Evolutionary conservation across 1,284 basidiomycete genomes (phyloP).

Genomic region (Hemileia vastatrix): DNA sequence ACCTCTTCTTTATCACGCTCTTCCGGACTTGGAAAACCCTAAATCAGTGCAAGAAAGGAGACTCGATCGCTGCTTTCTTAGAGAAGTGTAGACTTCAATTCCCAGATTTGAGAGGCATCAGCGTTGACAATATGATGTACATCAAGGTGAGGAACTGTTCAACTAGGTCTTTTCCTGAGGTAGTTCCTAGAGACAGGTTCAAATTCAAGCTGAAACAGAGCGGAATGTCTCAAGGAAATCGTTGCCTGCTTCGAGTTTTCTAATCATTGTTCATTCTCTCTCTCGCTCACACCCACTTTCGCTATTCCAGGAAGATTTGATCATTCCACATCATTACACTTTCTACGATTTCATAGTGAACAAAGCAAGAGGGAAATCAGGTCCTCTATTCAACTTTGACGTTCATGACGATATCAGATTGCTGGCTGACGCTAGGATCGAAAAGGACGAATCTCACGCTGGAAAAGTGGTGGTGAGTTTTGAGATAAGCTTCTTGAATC

Average conservation of each 20-base stretch:
- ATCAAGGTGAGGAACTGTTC: neutral
- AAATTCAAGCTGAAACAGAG: no score
- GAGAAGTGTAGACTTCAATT: neutral
- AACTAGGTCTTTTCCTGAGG: no score
- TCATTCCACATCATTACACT: no score
- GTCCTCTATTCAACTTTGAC: slow-evolving; percentile 41
- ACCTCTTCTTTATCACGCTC: neutral
- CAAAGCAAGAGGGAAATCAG: slow-evolving; percentile 40
- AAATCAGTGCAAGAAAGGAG: neutral
- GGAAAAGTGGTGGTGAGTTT: slow-evolving; percentile 35
- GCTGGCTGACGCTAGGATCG: slow-evolving; percentile 35
- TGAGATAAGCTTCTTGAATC: no score
- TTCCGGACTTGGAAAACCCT: no score
- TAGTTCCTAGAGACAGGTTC: no score
- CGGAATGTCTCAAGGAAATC: no score
- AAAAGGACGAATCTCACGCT: slow-evolving; percentile 42
- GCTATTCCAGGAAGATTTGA: no score
- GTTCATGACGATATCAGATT: slow-evolving; percentile 40
- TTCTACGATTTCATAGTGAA: slow-evolving; percentile 40
- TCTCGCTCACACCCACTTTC: neutral
- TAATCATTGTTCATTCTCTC: neutral
- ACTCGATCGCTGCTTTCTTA: neutral
- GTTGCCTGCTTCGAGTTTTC: no score
- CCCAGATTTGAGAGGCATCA: neutral
- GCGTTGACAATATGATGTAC: neutral